Evolutionary conservation across 768 basidiomycete species (phyloP), one percentile per base, ranked within the genome.

Genomic region (Cyclocybe cylindracea): DNA sequence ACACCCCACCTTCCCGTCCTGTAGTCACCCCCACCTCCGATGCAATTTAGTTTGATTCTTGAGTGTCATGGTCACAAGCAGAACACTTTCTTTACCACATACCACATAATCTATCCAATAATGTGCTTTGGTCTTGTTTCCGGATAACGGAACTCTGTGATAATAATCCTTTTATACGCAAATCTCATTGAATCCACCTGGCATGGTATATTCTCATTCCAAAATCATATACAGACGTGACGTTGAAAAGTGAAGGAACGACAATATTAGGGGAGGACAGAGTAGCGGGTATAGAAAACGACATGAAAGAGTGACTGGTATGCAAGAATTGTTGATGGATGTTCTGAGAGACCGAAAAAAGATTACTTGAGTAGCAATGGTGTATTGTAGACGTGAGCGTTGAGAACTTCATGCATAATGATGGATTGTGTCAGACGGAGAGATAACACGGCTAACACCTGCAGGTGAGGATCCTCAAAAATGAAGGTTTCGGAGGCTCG

Each of bases 381-480:
- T 49, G 48, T 56, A 54, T 33, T 40, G 47, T 54, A 57, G 52
- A 56, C 54, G 43, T 48, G 29, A 54, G 48, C 40, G 45, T 38
- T 45, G 50, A 61, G 53, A 40, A 13, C 35, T 24, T 16, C 32
- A 31, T 31, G 32, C 45, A 46, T 24, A 46, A 49, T 16, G 50
- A 50, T 14, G 42, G 24, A 24, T 24, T 24, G 5, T 24, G 24
- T 24, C 24, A 60, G 46, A 56, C 56, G 61, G 55, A 56, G 63
- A 59, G 55, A 49, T 50, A 54, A 31, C 14, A 41, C 39, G 43
- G 24, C 60, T 83, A 86, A 74, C 91, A 92, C 63, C 83, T 84
- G 72, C 90, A 92, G 42, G 88, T 90, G 54, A 93, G 70, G 56
- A 91, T 80, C 70, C 80, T 78, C 75, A 87, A 75, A 48, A 89